Percentiles rank a stretch among this genome's conserved stretches.
phyloP scores from a whole-genome alignment of 2,329 filamentous ascomycete genomes.

The Emergomyces africanus region DNA sequence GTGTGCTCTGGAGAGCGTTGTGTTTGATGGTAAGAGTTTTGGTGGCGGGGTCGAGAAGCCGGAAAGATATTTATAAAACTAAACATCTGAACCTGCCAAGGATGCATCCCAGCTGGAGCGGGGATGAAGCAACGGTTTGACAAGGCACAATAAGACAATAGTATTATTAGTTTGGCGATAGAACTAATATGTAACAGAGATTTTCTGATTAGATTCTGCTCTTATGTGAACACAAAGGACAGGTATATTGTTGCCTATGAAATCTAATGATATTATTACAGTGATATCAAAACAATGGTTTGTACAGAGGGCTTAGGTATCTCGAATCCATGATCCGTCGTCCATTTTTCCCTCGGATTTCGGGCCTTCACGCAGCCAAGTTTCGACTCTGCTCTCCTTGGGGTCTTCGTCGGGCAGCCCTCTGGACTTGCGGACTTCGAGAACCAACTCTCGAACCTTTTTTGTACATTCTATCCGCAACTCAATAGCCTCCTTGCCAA shows the following conservation, averaged over 20 bases:
- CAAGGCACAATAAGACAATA: neutral
- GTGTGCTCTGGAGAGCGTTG: neutral
- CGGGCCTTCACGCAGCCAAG: constrained; percentile 53
- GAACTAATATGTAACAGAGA: neutral
- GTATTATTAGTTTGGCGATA: neutral
- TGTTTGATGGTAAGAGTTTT: neutral
- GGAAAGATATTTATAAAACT: no score
- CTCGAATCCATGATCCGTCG: constrained; percentile 49
- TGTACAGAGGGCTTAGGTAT: constrained; percentile 30
- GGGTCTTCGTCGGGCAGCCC: constrained; percentile 73
- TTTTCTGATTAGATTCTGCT: no score
- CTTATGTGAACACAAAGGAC: neutral
- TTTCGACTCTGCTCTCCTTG: constrained; percentile 63
- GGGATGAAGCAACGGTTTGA: no score
- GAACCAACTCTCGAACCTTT: constrained; percentile 64
- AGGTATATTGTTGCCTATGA: neutral
- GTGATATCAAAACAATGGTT: neutral
- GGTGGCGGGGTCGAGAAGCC: constrained; percentile 5
- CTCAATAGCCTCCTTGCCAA: constrained; percentile 60
- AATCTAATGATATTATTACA: neutral
- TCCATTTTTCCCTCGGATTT: constrained; percentile 45
- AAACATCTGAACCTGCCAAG: no score
- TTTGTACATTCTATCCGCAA: constrained; percentile 69
- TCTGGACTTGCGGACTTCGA: constrained; percentile 58
- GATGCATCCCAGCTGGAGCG: no score